Evolutionary conservation across 805 yeast genomes (phyloP), one percentile per base, ranked within the genome.

Genomic region (Ogataea pignaliae): DNA sequence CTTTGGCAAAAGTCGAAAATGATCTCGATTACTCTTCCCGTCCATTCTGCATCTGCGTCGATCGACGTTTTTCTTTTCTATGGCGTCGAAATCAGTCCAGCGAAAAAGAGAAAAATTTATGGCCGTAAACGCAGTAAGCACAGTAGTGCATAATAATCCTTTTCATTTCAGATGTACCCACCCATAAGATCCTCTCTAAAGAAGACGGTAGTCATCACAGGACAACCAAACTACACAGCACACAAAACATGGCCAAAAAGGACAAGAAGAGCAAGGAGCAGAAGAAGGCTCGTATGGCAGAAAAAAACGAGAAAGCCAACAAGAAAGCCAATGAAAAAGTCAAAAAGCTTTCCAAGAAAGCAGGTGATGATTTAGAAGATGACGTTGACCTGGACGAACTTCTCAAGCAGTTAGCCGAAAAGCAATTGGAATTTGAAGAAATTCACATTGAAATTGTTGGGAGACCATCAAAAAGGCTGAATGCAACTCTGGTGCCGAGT

Each of bases 231-330:
- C 68, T 36, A 60, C 39, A 14, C 63, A 57, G 16, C 44, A 45
- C 16, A 52, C 57, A 15, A 58, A 59, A 47, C 52, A 90, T 90
- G 97, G 97, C 91, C 13, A 91, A 90, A 69, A 70, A 79, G 57
- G 83, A 74, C 49, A 88, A 88, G 68, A 87, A 88, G 64, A 82
- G 87, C 53, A 89, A 88, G 64, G 96, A 87, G 39, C 88, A 96
- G 55, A 88, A 88, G 66, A 89, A 88, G 75, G 95, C 93, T 17
- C 79, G 96, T 39, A 71, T 84, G 28, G 95, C 91, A 32, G 88
- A 78, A 51, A 91, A 91, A 69, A 79, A 77, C 48, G 81, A 83
- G 65, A 91, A 91, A 64, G 84, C 79, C 41, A 74, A 71, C 41
- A 69, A 79, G 41, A 91, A 93, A 60, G 82, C 93, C 9, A 93